Base-by-base conservation (phyloP, 2,329 filamentous ascomycete genomes). In the Colletotrichum lini region DNA sequence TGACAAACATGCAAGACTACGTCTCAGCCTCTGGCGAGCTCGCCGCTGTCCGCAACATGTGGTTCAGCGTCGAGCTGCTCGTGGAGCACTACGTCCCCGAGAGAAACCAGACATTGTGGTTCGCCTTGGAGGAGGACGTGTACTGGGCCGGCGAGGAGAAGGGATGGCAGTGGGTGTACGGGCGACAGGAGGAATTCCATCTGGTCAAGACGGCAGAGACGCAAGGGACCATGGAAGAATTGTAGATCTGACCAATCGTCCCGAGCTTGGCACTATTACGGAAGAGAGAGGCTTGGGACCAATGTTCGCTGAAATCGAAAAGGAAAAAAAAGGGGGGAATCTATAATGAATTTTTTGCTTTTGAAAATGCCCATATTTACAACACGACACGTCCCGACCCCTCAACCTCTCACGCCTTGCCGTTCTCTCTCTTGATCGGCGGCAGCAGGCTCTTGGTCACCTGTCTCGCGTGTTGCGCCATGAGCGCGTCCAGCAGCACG, bases 401-500 rank as follows among this genome's bases (percentile, higher is more conserved):
- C 30, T 30, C 30, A 35, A 45, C n/a, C 18, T 4, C 38, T 65
- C 30, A 58, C 12, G 64, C 67, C 50, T 70, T 57, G 15, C 66
- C 67, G 16, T 67, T 59, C 15, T 62, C 67, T 59, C 58, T 71
- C 63, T 71, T 71, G 16, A 73, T 50, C 3, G 70, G 65, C 54
- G 70, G 70, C 66, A 73, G 58, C 62, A 73, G 62, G 57, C 70
- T 73, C 49, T 54, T 61, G 35, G 66, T 72, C 56, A 69, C 56
- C 38, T 86, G 82, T 73, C 89, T 83, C 5, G 87, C 90, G 80
- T 94, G 91, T 85, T 98, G 96, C 58, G 93, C 92, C 86, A 97
- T 87, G 73, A 97, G 84, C 3, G 94, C 92, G 82, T 98, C 96
- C 82, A 97, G 95, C 67, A 98, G 86, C 4, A 94, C 93, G 71